Conservation (phyloP, 345 rosid species). For the Lepidium didymum region DNA sequence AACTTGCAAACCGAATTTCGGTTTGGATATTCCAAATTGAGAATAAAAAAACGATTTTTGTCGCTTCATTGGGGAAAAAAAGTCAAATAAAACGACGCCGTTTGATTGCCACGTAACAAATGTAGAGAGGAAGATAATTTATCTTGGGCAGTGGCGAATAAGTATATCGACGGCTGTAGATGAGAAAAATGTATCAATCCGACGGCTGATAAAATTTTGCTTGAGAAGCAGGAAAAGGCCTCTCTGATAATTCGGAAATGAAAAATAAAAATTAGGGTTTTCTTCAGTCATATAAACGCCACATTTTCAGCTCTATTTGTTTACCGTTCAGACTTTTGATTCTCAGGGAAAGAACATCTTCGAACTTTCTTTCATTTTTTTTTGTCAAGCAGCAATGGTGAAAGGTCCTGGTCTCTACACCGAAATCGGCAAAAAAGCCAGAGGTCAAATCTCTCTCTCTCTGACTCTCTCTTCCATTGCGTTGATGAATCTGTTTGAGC, state of each 20-base stretch:
- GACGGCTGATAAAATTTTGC: slow-evolving; percentile 12
- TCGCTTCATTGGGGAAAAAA: not conserved
- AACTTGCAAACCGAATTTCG: too few relatives aligned
- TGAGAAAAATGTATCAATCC: not conserved
- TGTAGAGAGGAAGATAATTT: not conserved
- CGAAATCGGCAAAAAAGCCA: slow-evolving; percentile 90
- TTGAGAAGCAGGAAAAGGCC: not conserved
- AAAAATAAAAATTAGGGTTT: slow-evolving; percentile 16
- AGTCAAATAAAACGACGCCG: not conserved
- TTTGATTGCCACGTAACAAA: not conserved
- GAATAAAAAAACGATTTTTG: too few relatives aligned
- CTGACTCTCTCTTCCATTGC: not conserved
- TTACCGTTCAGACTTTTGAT: not conserved
- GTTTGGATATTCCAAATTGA: too few relatives aligned
- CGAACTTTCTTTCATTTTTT: not conserved
- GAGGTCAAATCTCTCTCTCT: slow-evolving; percentile 37
- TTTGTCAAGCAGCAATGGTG: slow-evolving; percentile 35
- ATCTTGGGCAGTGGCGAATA: not conserved
- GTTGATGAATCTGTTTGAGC: not conserved
- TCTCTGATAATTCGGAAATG: not conserved
- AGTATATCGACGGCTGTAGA: slow-evolving; percentile 14
- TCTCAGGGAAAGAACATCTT: not conserved
- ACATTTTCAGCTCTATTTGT: not conserved
- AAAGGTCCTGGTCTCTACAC: slow-evolving; percentile 94
- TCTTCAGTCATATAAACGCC: slow-evolving; percentile 2